Evolutionary conservation across 805 yeast species (phyloP).

Genomic region (Candida sphagnicola): DNA sequence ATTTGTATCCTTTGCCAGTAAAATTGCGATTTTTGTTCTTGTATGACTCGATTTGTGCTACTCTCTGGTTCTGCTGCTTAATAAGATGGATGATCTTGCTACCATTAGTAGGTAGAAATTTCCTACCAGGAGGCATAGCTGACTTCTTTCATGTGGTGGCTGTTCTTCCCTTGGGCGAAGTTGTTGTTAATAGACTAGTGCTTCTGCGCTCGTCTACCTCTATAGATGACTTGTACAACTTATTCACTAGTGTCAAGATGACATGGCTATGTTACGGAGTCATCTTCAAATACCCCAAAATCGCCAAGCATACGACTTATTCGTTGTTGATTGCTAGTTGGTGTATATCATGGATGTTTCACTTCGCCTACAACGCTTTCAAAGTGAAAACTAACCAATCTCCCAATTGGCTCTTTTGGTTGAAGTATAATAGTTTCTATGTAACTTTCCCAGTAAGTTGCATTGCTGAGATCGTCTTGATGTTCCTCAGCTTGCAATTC

Average conservation of each 20-base stretch:
- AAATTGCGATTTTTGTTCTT: conserved; percentile 29
- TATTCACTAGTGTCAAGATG: conserved; percentile 27
- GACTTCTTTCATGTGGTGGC: conserved; percentile 51
- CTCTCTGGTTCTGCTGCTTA: conserved; percentile 47
- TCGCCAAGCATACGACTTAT: conserved; percentile 40
- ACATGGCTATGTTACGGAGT: conserved; percentile 39
- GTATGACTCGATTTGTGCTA: conserved; percentile 29
- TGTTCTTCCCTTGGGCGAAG: conserved; percentile 26
- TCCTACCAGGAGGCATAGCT: conserved; percentile 69
- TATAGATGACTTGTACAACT: conserved; percentile 21
- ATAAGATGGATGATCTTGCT: conserved; percentile 48
- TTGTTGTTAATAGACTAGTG: conserved; percentile 14
- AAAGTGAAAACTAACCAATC: conserved; percentile 30
- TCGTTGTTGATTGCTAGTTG: conserved; percentile 34
- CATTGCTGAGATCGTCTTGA: conserved; percentile 30
- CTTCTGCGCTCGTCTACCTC: conserved; percentile 4
- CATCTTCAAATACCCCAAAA: conserved; percentile 36
- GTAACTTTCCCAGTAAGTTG: conserved; percentile 31
- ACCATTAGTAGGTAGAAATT: conserved; percentile 62
- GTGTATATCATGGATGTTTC: conserved; percentile 30
- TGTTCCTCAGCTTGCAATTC: conserved; percentile 33
- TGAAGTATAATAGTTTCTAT: conserved; percentile 31
- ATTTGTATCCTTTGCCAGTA: conserved; percentile 33
- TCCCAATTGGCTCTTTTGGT: conserved; percentile 33
- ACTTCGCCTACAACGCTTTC: conserved; percentile 33